Conservation (phyloP, 371 early-diverging fungal genomes). For the Syncephalastrum racemosum region DNA sequence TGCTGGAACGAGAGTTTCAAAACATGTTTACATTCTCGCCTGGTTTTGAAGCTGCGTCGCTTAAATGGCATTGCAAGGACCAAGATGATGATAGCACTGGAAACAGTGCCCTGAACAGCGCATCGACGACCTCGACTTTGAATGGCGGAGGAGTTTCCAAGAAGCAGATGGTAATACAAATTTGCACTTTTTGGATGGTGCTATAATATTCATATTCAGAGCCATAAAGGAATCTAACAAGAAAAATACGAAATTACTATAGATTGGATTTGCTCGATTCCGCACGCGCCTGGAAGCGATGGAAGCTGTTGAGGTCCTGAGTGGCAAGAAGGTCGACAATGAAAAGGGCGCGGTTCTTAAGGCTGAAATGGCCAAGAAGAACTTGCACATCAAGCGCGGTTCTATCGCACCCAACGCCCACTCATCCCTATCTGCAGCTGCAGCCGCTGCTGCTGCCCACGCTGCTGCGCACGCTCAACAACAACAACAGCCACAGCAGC, state of each 20-base stretch:
- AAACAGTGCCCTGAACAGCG: conserved; percentile 29
- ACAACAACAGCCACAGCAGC: conserved; percentile 18
- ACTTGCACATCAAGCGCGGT: conserved; percentile 42
- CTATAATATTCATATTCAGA: conserved; percentile 3
- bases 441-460: conserved; percentile 10
- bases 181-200: neutral
- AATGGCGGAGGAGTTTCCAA: conserved; percentile 35
- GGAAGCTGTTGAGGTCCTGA: conserved; percentile 36
- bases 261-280: conserved; percentile 50
- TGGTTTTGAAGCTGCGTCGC: conserved; percentile 93
- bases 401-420: conserved; percentile 17
- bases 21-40: conserved; percentile 96
- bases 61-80: conserved; percentile 79
- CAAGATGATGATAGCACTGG: conserved; percentile 35
- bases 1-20: conserved; percentile 95
- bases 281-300: conserved; percentile 38
- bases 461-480: conserved; percentile 4
- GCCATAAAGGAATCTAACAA: conserved; percentile 11
- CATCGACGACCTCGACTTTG: conserved; percentile 1
- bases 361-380: conserved; percentile 55
- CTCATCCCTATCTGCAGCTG: conserved; percentile 9
- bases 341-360: conserved; percentile 40
- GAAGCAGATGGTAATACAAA: conserved; percentile 83
- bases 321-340: conserved; percentile 35
- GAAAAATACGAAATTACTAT: conserved; percentile 6